Conservation (phyloP, 2,329 filamentous ascomycete species). For the Colletotrichum cereale region DNA sequence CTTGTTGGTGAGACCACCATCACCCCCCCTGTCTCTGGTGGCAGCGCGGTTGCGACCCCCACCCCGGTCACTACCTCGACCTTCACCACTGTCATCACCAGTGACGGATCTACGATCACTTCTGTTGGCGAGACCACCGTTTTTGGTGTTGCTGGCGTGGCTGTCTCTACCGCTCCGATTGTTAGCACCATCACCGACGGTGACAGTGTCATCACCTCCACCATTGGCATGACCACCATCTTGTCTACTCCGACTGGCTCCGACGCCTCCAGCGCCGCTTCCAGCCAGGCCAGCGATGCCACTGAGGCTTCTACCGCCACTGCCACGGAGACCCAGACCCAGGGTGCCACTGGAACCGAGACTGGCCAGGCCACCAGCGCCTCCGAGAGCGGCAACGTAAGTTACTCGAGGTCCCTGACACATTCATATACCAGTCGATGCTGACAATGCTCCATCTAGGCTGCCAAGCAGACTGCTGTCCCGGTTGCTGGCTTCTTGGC, state of each 20-base stretch:
- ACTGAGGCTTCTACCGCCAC: slow-evolving; percentile 35
- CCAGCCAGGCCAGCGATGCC: slow-evolving; percentile 41
- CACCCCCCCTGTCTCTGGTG: slow-evolving; percentile 4
- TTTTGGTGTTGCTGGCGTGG: slow-evolving; percentile 40
- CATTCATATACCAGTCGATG: not conserved
- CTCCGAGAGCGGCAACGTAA: slow-evolving; percentile 43
- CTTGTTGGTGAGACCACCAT: slow-evolving; percentile 45
- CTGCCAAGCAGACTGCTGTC: slow-evolving; percentile 54
- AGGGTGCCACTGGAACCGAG: slow-evolving; percentile 5
- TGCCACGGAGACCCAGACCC: slow-evolving; percentile 20
- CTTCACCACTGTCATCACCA: slow-evolving; percentile 44
- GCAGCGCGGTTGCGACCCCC: slow-evolving; percentile 13
- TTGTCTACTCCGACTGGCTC: slow-evolving; percentile 44
- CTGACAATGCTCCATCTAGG: slow-evolving; percentile 20
- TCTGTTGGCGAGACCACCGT: slow-evolving; percentile 47
- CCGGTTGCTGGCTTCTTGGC: slow-evolving; percentile 60
- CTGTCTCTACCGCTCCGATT: slow-evolving; percentile 38
- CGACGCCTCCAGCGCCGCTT: slow-evolving; percentile 42
- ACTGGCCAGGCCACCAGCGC: slow-evolving; percentile 30
- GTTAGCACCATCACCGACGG: slow-evolving; percentile 35
- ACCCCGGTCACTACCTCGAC: slow-evolving; percentile 52
- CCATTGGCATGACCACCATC: slow-evolving; percentile 43
- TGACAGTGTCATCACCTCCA: slow-evolving; percentile 32
- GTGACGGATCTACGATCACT: slow-evolving; percentile 42
- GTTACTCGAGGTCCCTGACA: slow-evolving; percentile 17